phyloP scores from a whole-genome alignment of 148 eudicot genomes.

The Camellia japonica region DNA sequence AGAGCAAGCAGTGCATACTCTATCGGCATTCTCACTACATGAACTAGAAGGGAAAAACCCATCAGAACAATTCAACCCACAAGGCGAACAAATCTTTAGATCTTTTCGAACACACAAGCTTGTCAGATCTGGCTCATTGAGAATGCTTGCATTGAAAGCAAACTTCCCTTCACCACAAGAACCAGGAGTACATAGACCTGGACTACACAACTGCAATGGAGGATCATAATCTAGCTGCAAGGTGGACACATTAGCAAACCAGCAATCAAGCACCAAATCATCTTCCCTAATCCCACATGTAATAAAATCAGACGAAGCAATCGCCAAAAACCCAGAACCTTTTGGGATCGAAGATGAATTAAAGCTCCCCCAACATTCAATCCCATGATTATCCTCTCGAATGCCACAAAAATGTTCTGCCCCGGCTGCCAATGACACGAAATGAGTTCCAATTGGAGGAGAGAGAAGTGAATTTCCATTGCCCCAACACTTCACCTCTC shows the following conservation, averaged over 20 bases:
- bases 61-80: conserved; percentile 64
- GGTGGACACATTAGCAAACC: conserved; percentile 44
- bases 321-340: conserved; percentile 60
- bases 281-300: conserved; percentile 81
- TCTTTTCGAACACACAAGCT: conserved; percentile 70
- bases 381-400: conserved; percentile 70
- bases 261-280: conserved; percentile 89
- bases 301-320: conserved; percentile 58
- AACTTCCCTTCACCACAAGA: conserved; percentile 56
- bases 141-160: conserved; percentile 67
- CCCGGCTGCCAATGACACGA: conserved; percentile 65
- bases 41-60: conserved; percentile 77
- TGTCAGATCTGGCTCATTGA: conserved; percentile 68
- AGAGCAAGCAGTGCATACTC: conserved; percentile 84
- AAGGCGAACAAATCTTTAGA: conserved; percentile 72
- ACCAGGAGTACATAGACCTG: conserved; percentile 63
- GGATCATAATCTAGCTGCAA: conserved; percentile 54
- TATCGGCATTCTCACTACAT: conserved; percentile 57
- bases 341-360: conserved; percentile 69
- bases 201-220: conserved; percentile 89
- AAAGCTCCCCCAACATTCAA: conserved; percentile 85
- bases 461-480: conserved; percentile 21
- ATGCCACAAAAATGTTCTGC: conserved; percentile 82
- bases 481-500: conserved; percentile 79
- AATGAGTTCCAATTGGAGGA: conserved; percentile 47